Conservation (phyloP, 768 basidiomycete species). For the Termitomyces sp. region DNA sequence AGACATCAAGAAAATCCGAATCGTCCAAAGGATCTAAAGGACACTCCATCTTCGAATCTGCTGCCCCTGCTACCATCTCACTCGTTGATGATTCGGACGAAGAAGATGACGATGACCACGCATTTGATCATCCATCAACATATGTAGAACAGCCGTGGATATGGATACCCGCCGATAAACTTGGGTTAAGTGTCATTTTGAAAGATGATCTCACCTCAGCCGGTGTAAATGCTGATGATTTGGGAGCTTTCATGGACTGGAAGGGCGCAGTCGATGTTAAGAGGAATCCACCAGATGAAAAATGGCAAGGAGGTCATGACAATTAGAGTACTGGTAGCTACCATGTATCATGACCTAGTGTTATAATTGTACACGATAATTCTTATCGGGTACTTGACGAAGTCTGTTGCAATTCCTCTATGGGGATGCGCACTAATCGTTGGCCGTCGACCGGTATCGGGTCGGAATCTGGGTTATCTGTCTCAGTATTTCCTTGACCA, state of each 20-base stretch:
- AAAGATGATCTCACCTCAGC: slow-evolving; percentile 30
- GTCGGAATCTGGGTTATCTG: neutral
- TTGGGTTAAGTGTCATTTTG: slow-evolving; percentile 38
- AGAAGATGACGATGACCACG: slow-evolving; percentile 33
- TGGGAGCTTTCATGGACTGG: slow-evolving; percentile 40
- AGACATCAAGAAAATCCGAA: neutral
- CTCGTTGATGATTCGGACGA: slow-evolving; percentile 22
- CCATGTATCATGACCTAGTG: neutral
- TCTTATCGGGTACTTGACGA: slow-evolving; percentile 12
- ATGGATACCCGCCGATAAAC: slow-evolving; percentile 40
- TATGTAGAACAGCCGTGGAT: slow-evolving; percentile 44
- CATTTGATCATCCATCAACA: slow-evolving; percentile 45
- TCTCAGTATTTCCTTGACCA: slow-evolving; percentile 19
- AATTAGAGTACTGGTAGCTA: neutral
- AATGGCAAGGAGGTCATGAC: slow-evolving; percentile 28
- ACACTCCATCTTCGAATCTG: neutral
- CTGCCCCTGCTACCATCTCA: neutral
- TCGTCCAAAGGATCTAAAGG: neutral
- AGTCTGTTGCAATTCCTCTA: slow-evolving; percentile 55
- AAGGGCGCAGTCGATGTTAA: slow-evolving; percentile 42
- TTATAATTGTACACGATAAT: neutral
- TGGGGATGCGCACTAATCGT: slow-evolving; percentile 68
- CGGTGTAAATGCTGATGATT: slow-evolving; percentile 41
- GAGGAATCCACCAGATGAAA: slow-evolving; percentile 41
- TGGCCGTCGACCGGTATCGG: slow-evolving; percentile 37